Base-by-base conservation (phyloP, 1,284 basidiomycete genomes). In the Nidula niveotomentosa region DNA sequence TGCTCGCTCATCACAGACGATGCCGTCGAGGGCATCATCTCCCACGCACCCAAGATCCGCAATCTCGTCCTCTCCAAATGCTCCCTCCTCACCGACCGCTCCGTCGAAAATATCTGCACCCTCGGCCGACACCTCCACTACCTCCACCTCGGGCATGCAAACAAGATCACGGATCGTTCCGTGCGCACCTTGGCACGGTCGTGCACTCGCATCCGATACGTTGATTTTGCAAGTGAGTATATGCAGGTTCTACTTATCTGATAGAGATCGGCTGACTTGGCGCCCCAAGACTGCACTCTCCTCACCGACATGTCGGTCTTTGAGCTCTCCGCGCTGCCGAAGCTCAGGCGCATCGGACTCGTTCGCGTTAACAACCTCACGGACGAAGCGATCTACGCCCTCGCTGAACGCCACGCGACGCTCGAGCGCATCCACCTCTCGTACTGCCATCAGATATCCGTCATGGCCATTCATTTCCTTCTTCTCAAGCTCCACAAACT, bases 381-480 rank as follows among this genome's bases (percentile, higher is more conserved):
- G 2, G 96, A 99, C 66, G 87, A 94, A 64, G 94, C 94, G 1
- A 89, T 99, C 33, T 93, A 92, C 64, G 83, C 94, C 0, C 81
- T 99, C 8, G 93, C 88, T 3, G 88, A 91, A 55, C 81, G 88
- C 12, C 84, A 91, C 61, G 82, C 86, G 39, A 93, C 93, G 1
- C 80, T 99, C 18, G 97, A 99, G 67, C 87, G 97, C 36, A 94
- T 99, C 35, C 97, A 99, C 70, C 78, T 99, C 23, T 97, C 94
- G 1, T 99, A 98, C 70, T 99, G 97, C 73, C 94, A 98, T 66
- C 93, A 97, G 63, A 91, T 99, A 57, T 87, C 91, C 4, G 92
- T 98, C 58, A 84, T 90, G 69, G 95, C 95, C 10, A 86, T 99
- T 51, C 92, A 96, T 63, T 94, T 90, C 72, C 81, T 99, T 39